These are phyloP conservation scores for Moricandia arvensis DNA, from an alignment of 345 rosid genomes.

Conservation along the genomic window DNA sequence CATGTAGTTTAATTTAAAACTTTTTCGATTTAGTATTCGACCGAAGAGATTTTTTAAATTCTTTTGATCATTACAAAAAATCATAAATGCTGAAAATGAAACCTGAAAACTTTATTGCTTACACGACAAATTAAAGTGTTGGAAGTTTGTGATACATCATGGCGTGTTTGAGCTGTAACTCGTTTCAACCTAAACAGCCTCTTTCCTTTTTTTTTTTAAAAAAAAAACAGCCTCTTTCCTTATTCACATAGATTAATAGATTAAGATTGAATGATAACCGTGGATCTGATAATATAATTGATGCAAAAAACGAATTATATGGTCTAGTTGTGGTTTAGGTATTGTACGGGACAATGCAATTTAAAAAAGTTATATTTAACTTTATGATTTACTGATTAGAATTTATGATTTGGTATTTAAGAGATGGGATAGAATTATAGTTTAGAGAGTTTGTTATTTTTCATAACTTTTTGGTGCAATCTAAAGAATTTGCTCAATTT, in stretches of 20 bases:
- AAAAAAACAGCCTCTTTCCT: not conserved
- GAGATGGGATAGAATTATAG: too few species aligned
- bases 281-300: too few species aligned
- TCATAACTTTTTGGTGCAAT: too few species aligned
- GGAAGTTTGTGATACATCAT: constrained; percentile 29
- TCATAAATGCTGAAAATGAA: constrained; percentile 29
- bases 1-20: not conserved
- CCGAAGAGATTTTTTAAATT: not conserved
- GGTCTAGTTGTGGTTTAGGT: too few species aligned
- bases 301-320: too few species aligned
- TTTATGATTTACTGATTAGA: too few species aligned
- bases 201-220: not conserved
- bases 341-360: too few species aligned
- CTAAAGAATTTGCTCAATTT: too few species aligned
- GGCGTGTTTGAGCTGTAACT: constrained; percentile 10
- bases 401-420: too few species aligned
- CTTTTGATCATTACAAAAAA: not conserved
- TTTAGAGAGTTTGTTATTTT: too few species aligned
- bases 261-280: not conserved
- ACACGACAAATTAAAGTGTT: constrained; percentile 30
- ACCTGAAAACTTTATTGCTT: constrained; percentile 24
- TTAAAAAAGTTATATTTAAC: too few species aligned
- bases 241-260: not conserved
- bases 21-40: not conserved
- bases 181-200: not conserved